Conservation (phyloP, 2,329 filamentous ascomycete species). For the Pseudocercospora cruenta region DNA sequence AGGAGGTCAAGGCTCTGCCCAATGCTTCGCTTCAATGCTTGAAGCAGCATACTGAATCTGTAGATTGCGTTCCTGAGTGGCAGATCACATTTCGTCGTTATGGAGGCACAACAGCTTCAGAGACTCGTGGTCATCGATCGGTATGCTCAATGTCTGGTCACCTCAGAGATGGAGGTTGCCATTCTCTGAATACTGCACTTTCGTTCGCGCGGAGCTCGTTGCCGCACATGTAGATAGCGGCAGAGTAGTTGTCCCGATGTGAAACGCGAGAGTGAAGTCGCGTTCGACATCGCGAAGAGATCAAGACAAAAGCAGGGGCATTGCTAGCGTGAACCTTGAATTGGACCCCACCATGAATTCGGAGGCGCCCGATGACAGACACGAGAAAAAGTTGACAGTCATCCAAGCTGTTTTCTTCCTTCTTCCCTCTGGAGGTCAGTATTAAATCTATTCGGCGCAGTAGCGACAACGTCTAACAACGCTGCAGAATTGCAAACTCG, state of each 20-base stretch:
- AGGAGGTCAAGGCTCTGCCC: too few relatives aligned
- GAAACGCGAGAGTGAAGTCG: background rate
- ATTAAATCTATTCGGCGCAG: background rate
- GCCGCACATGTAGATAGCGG: too few relatives aligned
- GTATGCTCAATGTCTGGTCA: background rate
- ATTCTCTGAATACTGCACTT: too few relatives aligned
- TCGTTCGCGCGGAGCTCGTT: too few relatives aligned
- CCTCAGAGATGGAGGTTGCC: background rate
- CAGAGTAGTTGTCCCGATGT: too few relatives aligned
- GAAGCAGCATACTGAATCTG: background rate
- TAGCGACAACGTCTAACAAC: background rate
- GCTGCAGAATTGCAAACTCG: background rate
- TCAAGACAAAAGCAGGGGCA: background rate
- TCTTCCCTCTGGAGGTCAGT: constrained; percentile 5
- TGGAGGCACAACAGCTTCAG: background rate
- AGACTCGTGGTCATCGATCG: background rate
- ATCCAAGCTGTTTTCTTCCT: background rate
- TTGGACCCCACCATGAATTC: background rate
- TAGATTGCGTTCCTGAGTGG: background rate
- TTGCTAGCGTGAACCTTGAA: background rate
- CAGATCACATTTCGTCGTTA: background rate
- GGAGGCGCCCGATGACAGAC: background rate
- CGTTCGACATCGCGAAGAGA: background rate
- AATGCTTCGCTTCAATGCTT: background rate
- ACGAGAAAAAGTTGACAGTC: background rate